phyloP scores from a whole-genome alignment of 768 basidiomycete species.

The Boletus edulis region DNA sequence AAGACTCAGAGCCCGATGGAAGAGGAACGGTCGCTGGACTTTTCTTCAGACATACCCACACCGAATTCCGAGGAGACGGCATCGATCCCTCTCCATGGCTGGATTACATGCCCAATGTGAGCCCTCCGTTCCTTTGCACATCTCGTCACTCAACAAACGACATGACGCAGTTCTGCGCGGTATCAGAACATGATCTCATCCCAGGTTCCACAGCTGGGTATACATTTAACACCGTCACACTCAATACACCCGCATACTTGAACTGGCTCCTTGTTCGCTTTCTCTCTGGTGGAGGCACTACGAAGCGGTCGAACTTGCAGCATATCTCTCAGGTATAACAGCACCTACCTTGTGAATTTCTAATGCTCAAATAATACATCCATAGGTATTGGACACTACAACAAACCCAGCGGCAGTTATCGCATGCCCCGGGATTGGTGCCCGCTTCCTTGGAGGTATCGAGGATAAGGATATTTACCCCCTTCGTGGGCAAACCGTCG shows the following conservation, averaged over 20 bases:
- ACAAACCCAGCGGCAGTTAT: conserved; percentile 45
- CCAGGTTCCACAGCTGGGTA: conserved; percentile 46
- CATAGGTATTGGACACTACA: conserved; percentile 13
- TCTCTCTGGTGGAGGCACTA: conserved; percentile 55
- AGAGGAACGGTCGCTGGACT: conserved; percentile 47
- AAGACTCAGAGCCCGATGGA: conserved; percentile 58
- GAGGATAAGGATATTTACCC: conserved; percentile 49
- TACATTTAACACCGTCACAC: conserved; percentile 63
- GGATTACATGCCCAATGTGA: conserved; percentile 55
- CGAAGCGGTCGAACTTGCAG: conserved; percentile 58
- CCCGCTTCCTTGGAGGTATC: conserved; percentile 49
- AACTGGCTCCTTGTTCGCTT: conserved; percentile 63
- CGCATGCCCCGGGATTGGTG: conserved; percentile 68
- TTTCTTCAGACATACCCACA: conserved; percentile 64
- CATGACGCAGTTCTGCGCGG: conserved; percentile 29
- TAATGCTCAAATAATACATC: not conserved
- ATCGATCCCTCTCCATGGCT: conserved; percentile 32
- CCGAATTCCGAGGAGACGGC: conserved; percentile 51
- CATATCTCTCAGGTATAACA: conserved; percentile 60
- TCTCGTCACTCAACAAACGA: not conserved
- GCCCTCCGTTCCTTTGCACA: conserved; percentile 10
- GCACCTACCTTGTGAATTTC: not conserved
- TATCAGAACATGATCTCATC: conserved; percentile 42
- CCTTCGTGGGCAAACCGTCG: conserved; percentile 44
- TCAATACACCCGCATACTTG: conserved; percentile 64